A percentile compares a stretch with the other conserved stretches of the same genome.
Evolutionary conservation across 345 rosid genomes (phyloP).

Genomic region (Iberis pinnata): DNA sequence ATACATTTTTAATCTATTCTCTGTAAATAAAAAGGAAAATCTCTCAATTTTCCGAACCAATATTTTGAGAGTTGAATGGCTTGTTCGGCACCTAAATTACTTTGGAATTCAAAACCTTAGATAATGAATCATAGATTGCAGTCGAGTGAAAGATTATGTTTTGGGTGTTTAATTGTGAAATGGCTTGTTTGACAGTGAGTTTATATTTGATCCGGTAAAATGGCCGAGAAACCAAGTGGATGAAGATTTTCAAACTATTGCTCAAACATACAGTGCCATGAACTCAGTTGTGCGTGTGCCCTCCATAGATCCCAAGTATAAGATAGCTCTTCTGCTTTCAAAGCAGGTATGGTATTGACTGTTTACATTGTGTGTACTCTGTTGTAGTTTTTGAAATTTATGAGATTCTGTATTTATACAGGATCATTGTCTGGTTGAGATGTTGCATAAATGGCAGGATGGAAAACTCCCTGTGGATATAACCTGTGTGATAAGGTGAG

Average conservation of each 20-base stretch:
- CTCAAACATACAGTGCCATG: constrained; percentile 47
- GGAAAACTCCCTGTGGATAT: constrained; percentile 84
- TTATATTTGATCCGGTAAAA: constrained; percentile 60
- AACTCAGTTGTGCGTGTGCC: constrained; percentile 82
- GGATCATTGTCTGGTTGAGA: constrained; percentile 87
- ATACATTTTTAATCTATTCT: no score
- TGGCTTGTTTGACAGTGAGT: constrained; percentile 33
- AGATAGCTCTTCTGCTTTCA: constrained; percentile 71
- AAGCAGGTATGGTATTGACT: no score
- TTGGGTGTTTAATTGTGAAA: constrained; percentile 17
- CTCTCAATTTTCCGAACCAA: no score
- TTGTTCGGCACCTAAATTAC: no score
- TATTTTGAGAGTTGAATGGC: no score
- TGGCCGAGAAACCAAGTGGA: constrained; percentile 80
- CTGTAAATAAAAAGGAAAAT: no score
- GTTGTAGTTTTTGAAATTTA: neutral
- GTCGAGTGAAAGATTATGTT: no score
- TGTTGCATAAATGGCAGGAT: constrained; percentile 83
- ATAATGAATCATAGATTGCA: no score
- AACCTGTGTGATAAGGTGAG: constrained; percentile 79
- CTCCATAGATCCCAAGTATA: constrained; percentile 67
- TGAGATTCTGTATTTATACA: constrained; percentile 29
- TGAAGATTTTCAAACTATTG: constrained; percentile 57
- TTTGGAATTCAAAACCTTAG: no score
- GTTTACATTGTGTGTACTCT: no score